Conservation (phyloP, 345 rosid genomes). For the Arabidopsis thaliana region TAIR10.1 NC_003071.7:18295501-18296000, state of each 20-base stretch:
- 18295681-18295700: conserved; percentile 30
- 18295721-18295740: conserved; percentile 36
- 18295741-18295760: conserved; percentile 41
- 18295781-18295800: conserved; percentile 33
- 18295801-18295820: conserved; percentile 42
- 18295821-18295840: conserved; percentile 26
- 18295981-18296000: conserved; percentile 49
- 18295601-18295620: conserved; percentile 31
- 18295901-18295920: conserved; percentile 1
- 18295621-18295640: conserved; percentile 5
- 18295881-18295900: conserved; percentile 31
- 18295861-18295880: conserved; percentile 9
- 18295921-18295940: not conserved
- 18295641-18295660: conserved; percentile 42
- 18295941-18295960: conserved; percentile 23
- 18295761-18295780: conserved; percentile 39
- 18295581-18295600: not conserved
- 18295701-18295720: conserved; percentile 29
- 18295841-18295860: conserved; percentile 3
- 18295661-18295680: conserved; percentile 9
- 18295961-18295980: conserved; percentile 6
- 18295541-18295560: not conserved
- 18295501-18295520: not conserved
- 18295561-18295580: conserved; percentile 21
- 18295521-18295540: conserved; percentile 5